Base-by-base conservation (phyloP, 2,329 filamentous ascomycete species). In the Colletotrichum cuscutae region DNA sequence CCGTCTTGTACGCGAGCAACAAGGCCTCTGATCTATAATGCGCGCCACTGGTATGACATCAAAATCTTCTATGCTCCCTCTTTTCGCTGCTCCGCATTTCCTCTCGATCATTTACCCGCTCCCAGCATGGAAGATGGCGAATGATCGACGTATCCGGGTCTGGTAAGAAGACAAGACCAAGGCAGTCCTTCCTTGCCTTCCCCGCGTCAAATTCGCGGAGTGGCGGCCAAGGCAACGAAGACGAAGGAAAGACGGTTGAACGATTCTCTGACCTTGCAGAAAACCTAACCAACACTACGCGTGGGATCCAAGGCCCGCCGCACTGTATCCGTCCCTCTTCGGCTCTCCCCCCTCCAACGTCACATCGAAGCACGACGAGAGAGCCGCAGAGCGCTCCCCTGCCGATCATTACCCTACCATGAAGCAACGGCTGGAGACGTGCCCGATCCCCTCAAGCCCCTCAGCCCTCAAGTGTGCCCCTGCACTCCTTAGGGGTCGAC, bases 401-500 rank as follows among this genome's bases (percentile, higher is more conserved):
- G 68, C n/a, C 26, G 63, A 67, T 61, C 68, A 66, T 67, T 57
- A 30, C 69, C 63, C 28, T 15, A 49, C 46, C 53, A 53, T 64
- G 65, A 60, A 35, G 69, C 65, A 37, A 46, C 59, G 65, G 65
- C 65, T 46, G 32, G 26, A 49, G 54, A 13, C 56, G 7, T 26
- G 32, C 53, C 52, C 65, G 28, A 37, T 26, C 35, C 22, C 28
- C 12, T 35, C 11, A 4, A 42, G 37, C 11, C 11, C 32, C 32
- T 12, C 32, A 12, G 11, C 32, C 32, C 32, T 35, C 11, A 12
- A 42, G 37, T 32, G 8, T 26, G 52, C n/a, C 37, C 53, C 37
- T 13, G 30, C 5, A 19, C 4, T 5, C 54, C 11, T 6, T 1
- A 19, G 3, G 3, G n/a, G 19, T 24, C 4, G 30, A 24, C 2